phyloP scores from a whole-genome alignment of 164 flowering plant species.

The Vitis cinerea region DNA sequence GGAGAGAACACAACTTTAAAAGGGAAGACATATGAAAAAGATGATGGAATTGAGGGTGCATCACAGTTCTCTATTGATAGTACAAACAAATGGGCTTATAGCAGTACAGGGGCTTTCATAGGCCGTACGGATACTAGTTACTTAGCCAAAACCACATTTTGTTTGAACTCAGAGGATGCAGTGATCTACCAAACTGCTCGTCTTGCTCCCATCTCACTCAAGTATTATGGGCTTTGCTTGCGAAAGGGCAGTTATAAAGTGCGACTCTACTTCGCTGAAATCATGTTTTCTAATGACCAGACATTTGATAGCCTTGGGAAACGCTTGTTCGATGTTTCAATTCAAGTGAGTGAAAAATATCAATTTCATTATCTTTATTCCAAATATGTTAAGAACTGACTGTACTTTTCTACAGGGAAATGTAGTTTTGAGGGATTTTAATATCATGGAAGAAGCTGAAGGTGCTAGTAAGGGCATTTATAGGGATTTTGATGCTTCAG shows the following conservation, averaged over 20 bases:
- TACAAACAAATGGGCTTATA: slow-evolving; percentile 57
- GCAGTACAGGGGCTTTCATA: slow-evolving; percentile 56
- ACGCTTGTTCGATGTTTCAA: slow-evolving; percentile 74
- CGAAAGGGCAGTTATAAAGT: slow-evolving; percentile 67
- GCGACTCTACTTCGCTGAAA: slow-evolving; percentile 84
- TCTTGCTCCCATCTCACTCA: slow-evolving; percentile 64
- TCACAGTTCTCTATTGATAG: slow-evolving; percentile 28
- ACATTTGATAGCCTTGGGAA: slow-evolving; percentile 53
- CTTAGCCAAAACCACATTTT: slow-evolving; percentile 22
- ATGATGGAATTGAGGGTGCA: slow-evolving; percentile 34
- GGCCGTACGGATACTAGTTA: slow-evolving; percentile 17
- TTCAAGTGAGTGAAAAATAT: slow-evolving; percentile 51
- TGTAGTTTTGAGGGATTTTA: slow-evolving; percentile 41
- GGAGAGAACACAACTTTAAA: slow-evolving; percentile 32
- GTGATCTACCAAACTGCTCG: slow-evolving; percentile 61
- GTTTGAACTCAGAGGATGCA: slow-evolving; percentile 19
- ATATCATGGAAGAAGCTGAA: slow-evolving; percentile 56
- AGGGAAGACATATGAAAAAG: slow-evolving; percentile 5
- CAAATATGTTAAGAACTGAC: neutral
- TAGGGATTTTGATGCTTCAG: slow-evolving; percentile 25
- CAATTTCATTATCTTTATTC: neutral
- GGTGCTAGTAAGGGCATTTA: slow-evolving; percentile 46
- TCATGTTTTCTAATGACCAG: slow-evolving; percentile 45
- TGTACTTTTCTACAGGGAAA: slow-evolving; percentile 17
- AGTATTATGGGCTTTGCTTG: slow-evolving; percentile 80